Conservation (phyloP, 257 asterid species). For the Solanum sitiens region DNA sequence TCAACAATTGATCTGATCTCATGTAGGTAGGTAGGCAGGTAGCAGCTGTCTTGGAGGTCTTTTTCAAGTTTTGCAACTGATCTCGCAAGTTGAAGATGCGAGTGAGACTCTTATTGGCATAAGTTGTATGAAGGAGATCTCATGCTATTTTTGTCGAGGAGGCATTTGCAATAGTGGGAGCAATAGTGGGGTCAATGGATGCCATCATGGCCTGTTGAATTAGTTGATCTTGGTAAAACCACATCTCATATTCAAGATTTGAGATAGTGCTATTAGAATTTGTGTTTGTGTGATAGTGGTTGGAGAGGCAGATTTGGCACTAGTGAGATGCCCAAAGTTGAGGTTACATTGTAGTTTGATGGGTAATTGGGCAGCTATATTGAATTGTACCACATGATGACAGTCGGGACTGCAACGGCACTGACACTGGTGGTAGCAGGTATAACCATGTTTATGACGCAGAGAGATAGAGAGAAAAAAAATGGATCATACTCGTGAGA, state of each 20-base stretch:
- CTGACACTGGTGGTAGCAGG: too few relatives aligned
- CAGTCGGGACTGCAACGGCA: too few relatives aligned
- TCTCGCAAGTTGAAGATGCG: neutral
- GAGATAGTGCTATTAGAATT: neutral
- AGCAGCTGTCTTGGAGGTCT: too few relatives aligned
- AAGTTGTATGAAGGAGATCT: neutral
- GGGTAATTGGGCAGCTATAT: neutral
- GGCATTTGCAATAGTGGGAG: neutral
- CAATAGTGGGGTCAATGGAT: neutral
- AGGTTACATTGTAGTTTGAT: neutral
- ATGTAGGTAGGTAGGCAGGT: neutral
- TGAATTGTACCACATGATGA: too few relatives aligned
- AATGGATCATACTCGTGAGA: too few relatives aligned
- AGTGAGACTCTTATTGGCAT: neutral
- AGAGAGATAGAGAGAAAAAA: too few relatives aligned
- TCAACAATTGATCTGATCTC: neutral
- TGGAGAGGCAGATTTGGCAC: too few relatives aligned
- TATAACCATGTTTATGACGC: too few relatives aligned
- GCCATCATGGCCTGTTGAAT: neutral
- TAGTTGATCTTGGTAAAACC: neutral
- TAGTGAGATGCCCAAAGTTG: too few relatives aligned
- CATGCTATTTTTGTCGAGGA: neutral
- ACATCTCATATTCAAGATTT: neutral
- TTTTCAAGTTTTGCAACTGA: neutral
- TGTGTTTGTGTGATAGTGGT: neutral